Conservation (phyloP, 2,329 filamentous ascomycete genomes). For the Colletotrichum salicis region DNA sequence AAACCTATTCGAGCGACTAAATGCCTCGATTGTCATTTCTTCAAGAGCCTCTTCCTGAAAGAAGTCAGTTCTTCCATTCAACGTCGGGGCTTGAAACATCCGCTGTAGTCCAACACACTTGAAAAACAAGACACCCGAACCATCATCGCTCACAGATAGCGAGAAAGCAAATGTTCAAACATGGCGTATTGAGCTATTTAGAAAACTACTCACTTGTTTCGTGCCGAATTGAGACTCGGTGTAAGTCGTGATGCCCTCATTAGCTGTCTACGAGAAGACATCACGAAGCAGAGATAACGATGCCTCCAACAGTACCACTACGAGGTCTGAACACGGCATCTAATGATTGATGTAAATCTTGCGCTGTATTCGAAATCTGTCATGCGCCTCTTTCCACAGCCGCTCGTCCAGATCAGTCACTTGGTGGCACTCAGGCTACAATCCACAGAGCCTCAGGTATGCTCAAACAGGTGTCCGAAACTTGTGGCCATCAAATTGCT, state of each 20-base stretch:
- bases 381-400: too few species aligned
- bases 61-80: not conserved
- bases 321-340: too few species aligned
- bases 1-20: not conserved
- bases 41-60: not conserved
- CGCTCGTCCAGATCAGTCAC: too few species aligned
- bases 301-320: not conserved
- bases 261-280: not conserved
- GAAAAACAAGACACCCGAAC: not conserved
- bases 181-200: not conserved
- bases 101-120: not conserved
- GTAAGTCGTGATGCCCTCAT: not conserved
- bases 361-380: too few species aligned
- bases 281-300: not conserved
- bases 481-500: too few species aligned
- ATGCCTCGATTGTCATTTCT: not conserved
- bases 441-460: too few species aligned
- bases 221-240: not conserved
- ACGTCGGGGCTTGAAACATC: not conserved
- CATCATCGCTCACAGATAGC: not conserved
- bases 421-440: too few species aligned
- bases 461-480: too few species aligned
- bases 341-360: too few species aligned
- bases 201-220: not conserved
- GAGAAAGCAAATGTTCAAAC: not conserved